Percentiles rank a stretch among this genome's conserved stretches.
Evolutionary conservation across 495 filamentous ascomycete species (phyloP).

Genomic region (Cladorrhinum samala): DNA sequence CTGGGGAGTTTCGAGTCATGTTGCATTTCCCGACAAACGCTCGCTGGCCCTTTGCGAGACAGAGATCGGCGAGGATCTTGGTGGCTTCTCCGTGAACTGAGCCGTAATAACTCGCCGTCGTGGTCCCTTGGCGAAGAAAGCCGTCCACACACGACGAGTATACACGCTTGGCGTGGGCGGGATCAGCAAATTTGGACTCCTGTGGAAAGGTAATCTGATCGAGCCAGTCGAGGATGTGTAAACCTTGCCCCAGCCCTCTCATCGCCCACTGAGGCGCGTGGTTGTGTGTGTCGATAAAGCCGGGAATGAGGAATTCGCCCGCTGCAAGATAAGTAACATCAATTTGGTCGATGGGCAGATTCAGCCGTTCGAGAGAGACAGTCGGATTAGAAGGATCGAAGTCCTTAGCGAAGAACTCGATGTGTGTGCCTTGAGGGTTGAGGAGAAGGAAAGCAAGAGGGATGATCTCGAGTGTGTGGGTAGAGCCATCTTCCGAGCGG

Average conservation of each 20-base stretch:
- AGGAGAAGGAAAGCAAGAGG: conserved; percentile 42
- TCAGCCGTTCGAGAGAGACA: conserved; percentile 1
- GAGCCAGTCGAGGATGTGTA: conserved; percentile 55
- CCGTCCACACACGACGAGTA: conserved; percentile 52
- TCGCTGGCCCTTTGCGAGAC: conserved; percentile 51
- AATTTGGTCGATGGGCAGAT: conserved; percentile 8
- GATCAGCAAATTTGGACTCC: conserved; percentile 52
- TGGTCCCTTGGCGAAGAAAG: conserved; percentile 56
- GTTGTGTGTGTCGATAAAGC: conserved; percentile 60
- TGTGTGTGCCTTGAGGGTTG: conserved; percentile 38
- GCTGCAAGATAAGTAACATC: conserved; percentile 36
- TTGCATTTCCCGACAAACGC: conserved; percentile 62
- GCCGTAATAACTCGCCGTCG: conserved; percentile 61
- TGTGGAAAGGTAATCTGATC: conserved; percentile 55
- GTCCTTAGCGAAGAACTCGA: conserved; percentile 15
- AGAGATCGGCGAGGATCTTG: conserved; percentile 53
- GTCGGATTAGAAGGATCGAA: too few relatives aligned
- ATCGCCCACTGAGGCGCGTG: conserved; percentile 61
- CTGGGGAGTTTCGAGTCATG: conserved; percentile 56
- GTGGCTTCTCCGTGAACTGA: conserved; percentile 54
- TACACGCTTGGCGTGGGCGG: conserved; percentile 44
- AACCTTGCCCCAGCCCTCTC: conserved; percentile 53
- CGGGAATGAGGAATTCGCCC: conserved; percentile 53
- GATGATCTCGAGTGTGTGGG: conserved; percentile 38
- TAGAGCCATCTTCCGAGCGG: conserved; percentile 11